Base-by-base conservation (phyloP, 192 early-diverging fungal species). In the Entomortierella parvispora region DNA sequence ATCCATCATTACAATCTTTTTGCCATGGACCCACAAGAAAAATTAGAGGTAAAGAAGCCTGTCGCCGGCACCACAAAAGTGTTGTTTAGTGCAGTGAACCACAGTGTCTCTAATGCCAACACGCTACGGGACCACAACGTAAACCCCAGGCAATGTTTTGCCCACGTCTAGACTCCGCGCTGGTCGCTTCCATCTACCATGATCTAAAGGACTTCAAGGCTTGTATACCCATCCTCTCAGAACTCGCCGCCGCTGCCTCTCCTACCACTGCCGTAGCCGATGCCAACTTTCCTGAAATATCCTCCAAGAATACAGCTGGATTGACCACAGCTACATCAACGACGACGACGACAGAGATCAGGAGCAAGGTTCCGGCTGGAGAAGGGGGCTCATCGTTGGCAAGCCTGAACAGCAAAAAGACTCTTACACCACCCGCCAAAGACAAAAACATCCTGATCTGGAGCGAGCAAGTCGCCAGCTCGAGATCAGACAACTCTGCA, bases 171-270 rank as follows among this genome's bases (percentile, higher is more conserved):
- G 74, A 77, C 49, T 77, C 74, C 14, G 66, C 74, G 25, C 64
- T 77, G 33, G 74, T 77, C 60, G 74, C 74, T 7, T 77, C 74
- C 7, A 77, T 77, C 9, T 77, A 64, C 43, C 51, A 68, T 53
- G 74, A 77, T 28, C 29, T 62, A 23, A 33, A 43, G 3, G 74
- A 77, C 61, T 77, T 77, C 32, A 77, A 77, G 33, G 47, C 59
- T 5, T 50, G 57, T 15, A 52, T 77, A 45, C 29, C 74, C 25
- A 63, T 77, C 55, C 66, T 77, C 31, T 63, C 65, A 3, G 46
- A 51, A 8, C 61, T 77, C 17, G 74, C 60, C 12, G 58, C 74
- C 32, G 54, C 51, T 4, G 53, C 61, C 18, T 20, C 52, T 2
- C 49, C 65, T 6, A 26, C 44, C 26, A n/a, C 5, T 14, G 9